Evolutionary conservation across 441 rosid species (phyloP).

Genomic region (Geranium incanum): DNA sequence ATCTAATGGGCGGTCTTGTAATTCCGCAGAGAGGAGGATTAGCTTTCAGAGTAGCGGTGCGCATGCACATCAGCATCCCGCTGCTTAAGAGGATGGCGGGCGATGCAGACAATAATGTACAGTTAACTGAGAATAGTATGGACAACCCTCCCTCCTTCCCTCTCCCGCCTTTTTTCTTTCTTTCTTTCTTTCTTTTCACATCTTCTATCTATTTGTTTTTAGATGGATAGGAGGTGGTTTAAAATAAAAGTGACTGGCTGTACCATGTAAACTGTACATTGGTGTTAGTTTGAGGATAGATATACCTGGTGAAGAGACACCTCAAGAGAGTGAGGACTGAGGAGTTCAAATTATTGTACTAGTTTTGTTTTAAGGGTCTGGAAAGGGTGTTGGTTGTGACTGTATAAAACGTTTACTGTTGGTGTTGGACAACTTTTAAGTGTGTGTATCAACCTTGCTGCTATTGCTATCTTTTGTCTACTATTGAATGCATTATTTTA

Average conservation of each 20-base stretch:
- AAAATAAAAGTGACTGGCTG: constrained; percentile 47
- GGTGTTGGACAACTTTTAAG: constrained; percentile 17
- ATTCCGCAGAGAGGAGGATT: constrained; percentile 57
- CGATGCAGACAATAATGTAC: constrained; percentile 51
- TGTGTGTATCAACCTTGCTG: not conserved
- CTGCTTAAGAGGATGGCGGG: constrained; percentile 42
- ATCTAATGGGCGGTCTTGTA: too few relatives aligned
- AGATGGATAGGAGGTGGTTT: constrained; percentile 37
- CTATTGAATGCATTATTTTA: too few relatives aligned
- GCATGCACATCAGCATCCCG: constrained; percentile 44
- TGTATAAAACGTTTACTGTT: constrained; percentile 41
- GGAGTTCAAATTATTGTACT: constrained; percentile 28
- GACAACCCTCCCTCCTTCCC: constrained; percentile 17
- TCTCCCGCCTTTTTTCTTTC: constrained; percentile 6
- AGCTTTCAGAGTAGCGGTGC: constrained; percentile 39
- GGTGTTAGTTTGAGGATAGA: constrained; percentile 40
- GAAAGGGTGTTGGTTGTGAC: constrained; percentile 35
- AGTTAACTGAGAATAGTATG: constrained; percentile 66
- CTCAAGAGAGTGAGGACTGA: not conserved
- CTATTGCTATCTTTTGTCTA: not conserved
- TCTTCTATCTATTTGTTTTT: constrained; percentile 33
- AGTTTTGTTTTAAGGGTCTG: constrained; percentile 32
- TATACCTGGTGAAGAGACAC: constrained; percentile 29
- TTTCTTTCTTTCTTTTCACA: constrained; percentile 22
- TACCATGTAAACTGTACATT: constrained; percentile 62